Conservation (phyloP, 2,329 filamentous ascomycete species). For the Neofusicoccum sp. region DNA sequence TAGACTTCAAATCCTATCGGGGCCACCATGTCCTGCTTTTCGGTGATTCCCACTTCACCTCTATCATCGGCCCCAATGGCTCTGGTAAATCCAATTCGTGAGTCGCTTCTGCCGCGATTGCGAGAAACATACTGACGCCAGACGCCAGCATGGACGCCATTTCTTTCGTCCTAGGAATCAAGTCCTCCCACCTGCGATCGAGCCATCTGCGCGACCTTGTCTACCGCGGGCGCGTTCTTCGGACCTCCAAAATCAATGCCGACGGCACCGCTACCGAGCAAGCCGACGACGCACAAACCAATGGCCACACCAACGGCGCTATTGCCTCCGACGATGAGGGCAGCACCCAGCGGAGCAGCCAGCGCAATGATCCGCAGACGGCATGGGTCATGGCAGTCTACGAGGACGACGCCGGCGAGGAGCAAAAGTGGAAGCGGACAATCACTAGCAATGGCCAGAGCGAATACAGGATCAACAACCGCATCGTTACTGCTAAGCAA, state of each 20-base stretch:
- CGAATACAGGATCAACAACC: conserved; percentile 97
- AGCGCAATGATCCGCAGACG: conserved; percentile 78
- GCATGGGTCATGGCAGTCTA: conserved; percentile 99
- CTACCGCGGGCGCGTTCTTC: conserved; percentile 91
- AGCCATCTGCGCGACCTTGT: conserved; percentile 92
- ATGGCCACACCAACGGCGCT: conserved; percentile 54
- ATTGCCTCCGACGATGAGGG: conserved; percentile 32
- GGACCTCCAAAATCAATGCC: conserved; percentile 89
- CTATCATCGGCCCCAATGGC: conserved; percentile 98
- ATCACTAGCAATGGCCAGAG: conserved; percentile 88
- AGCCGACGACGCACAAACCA: conserved; percentile 47
- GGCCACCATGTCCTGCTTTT: conserved; percentile 93
- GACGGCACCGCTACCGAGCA: conserved; percentile 72
- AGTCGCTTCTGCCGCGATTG: conserved; percentile 38
- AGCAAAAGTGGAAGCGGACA: conserved; percentile 92
- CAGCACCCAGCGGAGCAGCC: conserved; percentile 65
- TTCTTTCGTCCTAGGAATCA: conserved; percentile 97
- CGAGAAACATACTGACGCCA: conserved; percentile 27
- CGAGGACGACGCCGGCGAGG: conserved; percentile 92
- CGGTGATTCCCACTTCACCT: conserved; percentile 98
- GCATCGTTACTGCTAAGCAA: conserved; percentile 81
- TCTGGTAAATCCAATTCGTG: conserved; percentile 98
- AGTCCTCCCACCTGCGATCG: conserved; percentile 96
- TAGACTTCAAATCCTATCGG: conserved; percentile 99
- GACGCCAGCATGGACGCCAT: conserved; percentile 92